Percentiles rank a stretch among this genome's conserved stretches.
These are phyloP conservation scores for Penicillium lividum DNA, from an alignment of 495 filamentous ascomycete genomes.

Conservation along the genomic window DNA sequence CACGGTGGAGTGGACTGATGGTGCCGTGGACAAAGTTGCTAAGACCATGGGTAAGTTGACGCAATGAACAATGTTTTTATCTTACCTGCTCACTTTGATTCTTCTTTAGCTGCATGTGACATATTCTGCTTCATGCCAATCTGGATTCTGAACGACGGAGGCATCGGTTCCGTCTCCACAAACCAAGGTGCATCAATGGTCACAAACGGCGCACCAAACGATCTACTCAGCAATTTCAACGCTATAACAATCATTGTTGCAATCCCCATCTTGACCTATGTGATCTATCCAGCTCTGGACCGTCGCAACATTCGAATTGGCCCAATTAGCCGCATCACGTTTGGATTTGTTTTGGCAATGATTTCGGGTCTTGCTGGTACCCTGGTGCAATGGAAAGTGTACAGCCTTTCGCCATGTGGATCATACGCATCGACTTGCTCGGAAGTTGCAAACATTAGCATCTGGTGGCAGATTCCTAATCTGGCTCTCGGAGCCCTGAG, in stretches of 20 bases:
- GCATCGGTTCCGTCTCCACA: constrained; percentile 43
- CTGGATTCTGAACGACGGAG: constrained; percentile 51
- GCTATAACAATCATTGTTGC: constrained; percentile 65
- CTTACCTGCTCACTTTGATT: background rate
- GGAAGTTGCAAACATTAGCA: constrained; percentile 49
- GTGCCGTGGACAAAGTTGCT: constrained; percentile 49
- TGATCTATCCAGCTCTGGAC: constrained; percentile 63
- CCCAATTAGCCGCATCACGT: constrained; percentile 66
- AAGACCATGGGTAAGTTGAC: constrained; percentile 37
- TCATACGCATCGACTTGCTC: constrained; percentile 50
- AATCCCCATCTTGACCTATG: constrained; percentile 61
- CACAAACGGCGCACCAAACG: constrained; percentile 70
- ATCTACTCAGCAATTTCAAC: constrained; percentile 70
- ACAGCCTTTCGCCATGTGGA: constrained; percentile 54
- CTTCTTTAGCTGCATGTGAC: constrained; percentile 42
- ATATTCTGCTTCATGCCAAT: constrained; percentile 58
- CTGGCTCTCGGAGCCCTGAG: constrained; percentile 60
- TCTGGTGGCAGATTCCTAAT: constrained; percentile 56
- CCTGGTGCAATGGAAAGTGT: constrained; percentile 65
- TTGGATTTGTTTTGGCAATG: constrained; percentile 60
- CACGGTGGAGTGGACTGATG: constrained; percentile 46
- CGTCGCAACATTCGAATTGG: constrained; percentile 56
- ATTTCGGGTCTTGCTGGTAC: constrained; percentile 59
- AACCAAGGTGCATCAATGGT: constrained; percentile 63
- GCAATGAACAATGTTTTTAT: background rate